Evolutionary conservation across 2,329 filamentous ascomycete genomes (phyloP).

Genomic region (Aspergillus melleus): DNA sequence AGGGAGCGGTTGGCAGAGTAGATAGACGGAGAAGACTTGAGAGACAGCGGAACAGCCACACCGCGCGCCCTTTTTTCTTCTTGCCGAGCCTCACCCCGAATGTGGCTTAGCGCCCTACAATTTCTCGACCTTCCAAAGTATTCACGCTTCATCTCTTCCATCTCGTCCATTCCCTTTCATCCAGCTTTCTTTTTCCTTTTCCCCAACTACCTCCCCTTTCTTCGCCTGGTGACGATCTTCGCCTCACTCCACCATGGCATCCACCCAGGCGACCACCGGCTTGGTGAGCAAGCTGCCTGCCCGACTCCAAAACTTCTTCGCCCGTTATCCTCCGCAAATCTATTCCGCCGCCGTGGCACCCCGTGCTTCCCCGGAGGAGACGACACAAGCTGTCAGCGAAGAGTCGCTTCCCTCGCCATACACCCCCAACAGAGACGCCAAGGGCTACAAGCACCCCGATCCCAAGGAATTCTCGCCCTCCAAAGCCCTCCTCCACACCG

Average conservation of each 20-base stretch:
- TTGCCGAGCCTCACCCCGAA: constrained; percentile 17
- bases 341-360: constrained; percentile 43
- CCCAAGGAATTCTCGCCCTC: constrained; percentile 32
- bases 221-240: not conserved
- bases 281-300: constrained; percentile 59
- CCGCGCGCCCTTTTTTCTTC: constrained; percentile 15
- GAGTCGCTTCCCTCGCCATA: constrained; percentile 38
- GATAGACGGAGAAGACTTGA: not conserved
- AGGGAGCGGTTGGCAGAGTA: not conserved
- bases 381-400: constrained; percentile 11
- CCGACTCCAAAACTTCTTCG: constrained; percentile 82
- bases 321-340: constrained; percentile 74
- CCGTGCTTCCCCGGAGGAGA: constrained; percentile 23
- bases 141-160: not conserved
- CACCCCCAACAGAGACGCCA: constrained; percentile 43
- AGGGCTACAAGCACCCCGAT: constrained; percentile 38
- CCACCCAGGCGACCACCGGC: constrained; percentile 21
- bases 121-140: constrained; percentile 14
- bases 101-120: constrained; percentile 23
- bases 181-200: not conserved
- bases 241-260: constrained; percentile 16
- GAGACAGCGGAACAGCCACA: constrained; percentile 9
- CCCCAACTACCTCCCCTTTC: not conserved
- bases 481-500: constrained; percentile 35
- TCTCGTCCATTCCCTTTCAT: not conserved